These are phyloP conservation scores for Blastomyces silverae DNA, from an alignment of 2,329 filamentous ascomycete species.

Conservation along the genomic window DNA sequence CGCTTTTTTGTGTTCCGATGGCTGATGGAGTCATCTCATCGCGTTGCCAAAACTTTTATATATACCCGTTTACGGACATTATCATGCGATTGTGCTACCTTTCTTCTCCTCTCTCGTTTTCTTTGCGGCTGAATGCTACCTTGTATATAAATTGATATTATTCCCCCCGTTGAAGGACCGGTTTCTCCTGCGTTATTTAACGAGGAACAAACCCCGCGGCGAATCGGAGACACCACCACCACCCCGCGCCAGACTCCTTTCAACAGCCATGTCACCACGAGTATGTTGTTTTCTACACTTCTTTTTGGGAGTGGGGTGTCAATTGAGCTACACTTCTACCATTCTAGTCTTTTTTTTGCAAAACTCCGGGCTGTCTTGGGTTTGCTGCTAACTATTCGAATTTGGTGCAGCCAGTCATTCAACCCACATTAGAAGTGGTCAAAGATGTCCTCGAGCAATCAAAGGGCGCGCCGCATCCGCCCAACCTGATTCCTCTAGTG, in stretches of 20 bases:
- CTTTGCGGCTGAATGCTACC: neutral
- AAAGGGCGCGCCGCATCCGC: conserved; percentile 49
- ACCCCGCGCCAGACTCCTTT: neutral
- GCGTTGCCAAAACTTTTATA: neutral
- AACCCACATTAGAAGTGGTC: conserved; percentile 57
- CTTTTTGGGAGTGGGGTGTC: neutral
- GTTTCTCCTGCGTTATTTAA: neutral
- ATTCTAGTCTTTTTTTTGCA: neutral
- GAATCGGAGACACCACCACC: neutral
- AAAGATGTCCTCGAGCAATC: conserved; percentile 50
- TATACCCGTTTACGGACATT: neutral
- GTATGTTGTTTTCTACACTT: neutral
- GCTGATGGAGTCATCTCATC: neutral
- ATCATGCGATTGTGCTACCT: neutral
- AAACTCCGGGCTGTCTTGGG: neutral
- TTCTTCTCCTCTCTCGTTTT: neutral
- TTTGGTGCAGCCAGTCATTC: conserved; percentile 42
- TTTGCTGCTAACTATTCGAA: neutral
- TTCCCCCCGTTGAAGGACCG: neutral
- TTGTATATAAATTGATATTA: neutral
- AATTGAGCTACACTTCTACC: neutral
- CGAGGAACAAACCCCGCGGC: neutral
- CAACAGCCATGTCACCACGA: conserved; percentile 4
- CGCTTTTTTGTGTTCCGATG: no score
- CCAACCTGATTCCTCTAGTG: conserved; percentile 75